These are phyloP conservation scores for Xylaria polymorpha DNA, from an alignment of 2,329 filamentous ascomycete species.

Conservation along the genomic window DNA sequence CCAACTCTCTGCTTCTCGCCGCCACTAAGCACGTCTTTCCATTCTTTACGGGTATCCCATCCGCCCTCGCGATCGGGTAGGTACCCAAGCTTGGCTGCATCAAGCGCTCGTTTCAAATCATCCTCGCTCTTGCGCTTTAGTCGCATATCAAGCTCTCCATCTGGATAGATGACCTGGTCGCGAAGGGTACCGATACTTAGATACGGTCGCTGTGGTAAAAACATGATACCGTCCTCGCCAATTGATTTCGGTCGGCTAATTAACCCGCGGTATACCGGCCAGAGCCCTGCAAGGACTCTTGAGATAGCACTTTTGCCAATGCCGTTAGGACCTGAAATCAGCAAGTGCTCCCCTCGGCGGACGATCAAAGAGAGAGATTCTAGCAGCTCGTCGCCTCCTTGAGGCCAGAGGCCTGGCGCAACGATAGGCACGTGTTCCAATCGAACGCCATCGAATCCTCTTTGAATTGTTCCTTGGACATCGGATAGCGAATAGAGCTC, in stretches of 20 bases:
- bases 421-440: conserved; percentile 94
- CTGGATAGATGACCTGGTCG: conserved; percentile 97
- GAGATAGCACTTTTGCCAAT: conserved; percentile 92
- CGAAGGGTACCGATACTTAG: conserved; percentile 91
- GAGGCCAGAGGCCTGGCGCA: conserved; percentile 87
- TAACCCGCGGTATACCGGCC: conserved; percentile 93
- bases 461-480: conserved; percentile 92
- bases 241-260: conserved; percentile 85
- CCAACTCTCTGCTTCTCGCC: conserved; percentile 97
- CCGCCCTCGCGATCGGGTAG: conserved; percentile 92
- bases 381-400: conserved; percentile 90
- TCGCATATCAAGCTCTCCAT: conserved; percentile 94
- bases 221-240: conserved; percentile 96
- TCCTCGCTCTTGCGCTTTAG: conserved; percentile 80
- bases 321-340: conserved; percentile 95
- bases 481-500: conserved; percentile 92
- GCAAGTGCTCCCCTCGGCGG: conserved; percentile 87
- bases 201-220: conserved; percentile 93
- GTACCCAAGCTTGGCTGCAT: conserved; percentile 88
- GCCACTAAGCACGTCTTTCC: conserved; percentile 97
- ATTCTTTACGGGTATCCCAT: conserved; percentile 96
- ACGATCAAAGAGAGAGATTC: conserved; percentile 91
- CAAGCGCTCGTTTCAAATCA: conserved; percentile 81
- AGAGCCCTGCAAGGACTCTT: conserved; percentile 88
- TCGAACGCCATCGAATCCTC: conserved; percentile 92